Base-by-base conservation (phyloP, 495 filamentous ascomycete genomes). In the Hyaloscypha variabilis region DNA sequence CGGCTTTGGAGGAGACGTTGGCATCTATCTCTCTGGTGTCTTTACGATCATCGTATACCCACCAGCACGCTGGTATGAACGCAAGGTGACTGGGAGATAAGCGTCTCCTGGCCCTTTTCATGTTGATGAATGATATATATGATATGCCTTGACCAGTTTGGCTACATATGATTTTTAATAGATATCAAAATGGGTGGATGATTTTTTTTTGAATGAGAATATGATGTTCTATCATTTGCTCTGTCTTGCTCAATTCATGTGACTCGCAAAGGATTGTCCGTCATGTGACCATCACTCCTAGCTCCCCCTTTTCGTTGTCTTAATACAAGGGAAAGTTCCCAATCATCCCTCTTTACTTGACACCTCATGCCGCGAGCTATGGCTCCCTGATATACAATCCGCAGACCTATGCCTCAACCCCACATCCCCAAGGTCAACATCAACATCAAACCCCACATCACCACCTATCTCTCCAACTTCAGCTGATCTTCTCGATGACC, bases 21-120 rank as follows among this genome's bases (percentile, higher is more conserved):
- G 81, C 6, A 84, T 85, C 57, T 80, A 86, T 71, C 75, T 87
- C 46, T 77, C 81, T 21, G 76, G 83, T 62, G 75, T 79, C 17
- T 76, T 83, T 6, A 85, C 83, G 0, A 66, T 77, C 0, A 28
- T 79, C 17, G 61, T 67, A 6, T 83, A 78, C 69, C 52, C 75
- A 8, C 80, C 79, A 13, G 63, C 75, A 36, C 62, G 80, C n/a
- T 77, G 74, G 65, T 66, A 77, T 60, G 80, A 82, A 72, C 54
- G 71, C 49, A 75, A 72, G 60, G 61, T 62, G 31, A 68, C 70
- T 46, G 72, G 66, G 6, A 56, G 69, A 64, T 70, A 63, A 65
- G 25, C 29, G 34, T 28, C 34, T 25, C 21, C 25, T 23, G 21
- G 13, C 23, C 25, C 11, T 54, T 28, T 1, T 54, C 23, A 54